A percentile compares a stretch with the other conserved stretches of the same genome.
These are phyloP conservation scores for Pseudisothecium myosuroides DNA, from an alignment of 225 moss, liverwort and hornwort genomes.

Conservation along the genomic window DNA sequence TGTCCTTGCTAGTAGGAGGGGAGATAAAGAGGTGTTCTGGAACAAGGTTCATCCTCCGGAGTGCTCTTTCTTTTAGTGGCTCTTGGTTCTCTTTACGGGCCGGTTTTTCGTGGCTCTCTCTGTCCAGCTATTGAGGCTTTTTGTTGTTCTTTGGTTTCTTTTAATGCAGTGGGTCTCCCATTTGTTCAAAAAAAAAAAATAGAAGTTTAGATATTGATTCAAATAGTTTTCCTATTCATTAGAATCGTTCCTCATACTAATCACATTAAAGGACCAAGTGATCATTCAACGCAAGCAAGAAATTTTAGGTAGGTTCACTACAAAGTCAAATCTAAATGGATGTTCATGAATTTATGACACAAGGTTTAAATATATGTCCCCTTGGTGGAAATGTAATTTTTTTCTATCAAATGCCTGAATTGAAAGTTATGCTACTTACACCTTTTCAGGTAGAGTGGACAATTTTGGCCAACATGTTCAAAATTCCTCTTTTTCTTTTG, in stretches of 20 bases:
- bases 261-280: neutral
- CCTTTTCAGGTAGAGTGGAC: accelerated
- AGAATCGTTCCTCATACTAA: neutral
- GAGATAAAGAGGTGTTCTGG: no score
- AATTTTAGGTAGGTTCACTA: neutral
- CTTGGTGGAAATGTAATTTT: neutral
- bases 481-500: neutral
- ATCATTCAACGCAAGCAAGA: accelerated
- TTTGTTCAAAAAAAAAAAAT: no score
- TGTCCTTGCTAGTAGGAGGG: no score
- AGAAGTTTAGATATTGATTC: neutral
- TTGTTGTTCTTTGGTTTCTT: no score
- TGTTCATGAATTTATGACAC: neutral
- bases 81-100: no score
- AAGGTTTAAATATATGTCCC: neutral
- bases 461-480: neutral
- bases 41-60: no score
- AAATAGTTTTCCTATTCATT: neutral
- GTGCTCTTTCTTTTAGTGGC: no score
- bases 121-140: no score
- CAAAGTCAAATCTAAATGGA: neutral
- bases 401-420: accelerated
- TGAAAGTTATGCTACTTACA: accelerated
- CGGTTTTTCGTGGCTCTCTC: no score
- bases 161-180: no score